Conservation (phyloP, 768 basidiomycete genomes). For the Termitomyces sp. region DNA sequence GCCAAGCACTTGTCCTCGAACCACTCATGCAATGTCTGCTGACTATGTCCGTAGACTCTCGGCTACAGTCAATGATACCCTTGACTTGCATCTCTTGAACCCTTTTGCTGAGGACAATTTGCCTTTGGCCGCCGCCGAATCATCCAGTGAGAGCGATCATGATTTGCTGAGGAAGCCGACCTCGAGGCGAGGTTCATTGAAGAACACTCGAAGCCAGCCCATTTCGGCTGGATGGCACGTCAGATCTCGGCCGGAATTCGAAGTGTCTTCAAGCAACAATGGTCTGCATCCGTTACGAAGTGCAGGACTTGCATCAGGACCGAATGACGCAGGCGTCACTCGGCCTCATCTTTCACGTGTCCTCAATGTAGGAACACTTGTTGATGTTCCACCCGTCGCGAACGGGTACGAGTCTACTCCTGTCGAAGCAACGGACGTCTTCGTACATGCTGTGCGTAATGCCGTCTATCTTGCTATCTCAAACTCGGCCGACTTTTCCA, state of each 20-base stretch:
- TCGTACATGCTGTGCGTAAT: conserved; percentile 52
- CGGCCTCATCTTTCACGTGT: conserved; percentile 20
- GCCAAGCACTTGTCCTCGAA: neutral
- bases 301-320: conserved; percentile 17
- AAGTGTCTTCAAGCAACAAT: conserved; percentile 6
- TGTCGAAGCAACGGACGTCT: conserved; percentile 44
- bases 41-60: conserved; percentile 9
- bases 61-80: conserved; percentile 8
- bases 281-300: conserved; percentile 23
- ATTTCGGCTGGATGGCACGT: conserved; percentile 8
- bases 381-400: conserved; percentile 21
- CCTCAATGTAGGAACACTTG: conserved; percentile 20
- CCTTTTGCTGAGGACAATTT: conserved; percentile 10
- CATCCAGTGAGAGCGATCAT: neutral
- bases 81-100: conserved; percentile 7
- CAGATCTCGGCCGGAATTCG: conserved; percentile 19
- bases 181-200: neutral
- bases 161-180: neutral
- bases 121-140: neutral
- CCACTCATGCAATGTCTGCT: conserved; percentile 10
- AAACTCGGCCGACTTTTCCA: neutral
- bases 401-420: conserved; percentile 7
- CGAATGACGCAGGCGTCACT: conserved; percentile 22
- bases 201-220: neutral
- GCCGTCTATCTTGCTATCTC: neutral